Conservation (phyloP, 208 protist species). For the Blastocrithidia nonstop region DNA sequence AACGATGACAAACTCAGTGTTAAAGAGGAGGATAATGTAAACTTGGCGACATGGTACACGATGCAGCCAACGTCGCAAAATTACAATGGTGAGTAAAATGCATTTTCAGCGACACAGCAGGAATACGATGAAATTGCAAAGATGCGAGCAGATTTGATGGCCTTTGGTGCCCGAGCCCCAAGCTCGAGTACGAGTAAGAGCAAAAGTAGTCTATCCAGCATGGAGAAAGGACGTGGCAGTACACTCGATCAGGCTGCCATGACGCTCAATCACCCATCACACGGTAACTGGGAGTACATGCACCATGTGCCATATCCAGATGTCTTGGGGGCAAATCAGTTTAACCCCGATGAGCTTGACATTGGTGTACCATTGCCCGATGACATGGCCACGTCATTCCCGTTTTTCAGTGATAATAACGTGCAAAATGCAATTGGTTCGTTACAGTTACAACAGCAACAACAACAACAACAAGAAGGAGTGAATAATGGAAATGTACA, state of each 20-base stretch:
- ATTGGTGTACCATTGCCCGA: conserved; percentile 69
- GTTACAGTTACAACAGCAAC: background rate
- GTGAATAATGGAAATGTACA: too few relatives aligned
- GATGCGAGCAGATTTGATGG: conserved; percentile 66
- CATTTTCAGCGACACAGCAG: conserved; percentile 38
- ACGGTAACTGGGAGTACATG: too few relatives aligned
- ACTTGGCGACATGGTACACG: conserved; percentile 69
- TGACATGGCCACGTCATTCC: conserved; percentile 32
- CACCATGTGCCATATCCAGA: too few relatives aligned
- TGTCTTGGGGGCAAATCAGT: conserved; percentile 20
- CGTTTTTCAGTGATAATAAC: too few relatives aligned
- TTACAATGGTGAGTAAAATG: conserved; percentile 10
- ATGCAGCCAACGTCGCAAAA: conserved; percentile 53
- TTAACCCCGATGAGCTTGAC: conserved; percentile 47
- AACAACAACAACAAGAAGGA: too few relatives aligned
- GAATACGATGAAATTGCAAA: conserved; percentile 73
- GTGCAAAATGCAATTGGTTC: conserved; percentile 4
- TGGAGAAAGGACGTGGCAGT: conserved; percentile 76
- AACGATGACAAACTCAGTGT: too few relatives aligned
- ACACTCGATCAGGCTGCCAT: too few relatives aligned
- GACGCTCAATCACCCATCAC: too few relatives aligned
- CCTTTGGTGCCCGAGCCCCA: conserved; percentile 39
- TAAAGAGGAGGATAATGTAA: too few relatives aligned
- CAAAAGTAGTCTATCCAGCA: conserved; percentile 65
- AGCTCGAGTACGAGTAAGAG: conserved; percentile 57